Evolutionary conservation across 441 rosid genomes (phyloP), one percentile per base, ranked within the genome.

Genomic region (Metrosideros polymorpha): DNA sequence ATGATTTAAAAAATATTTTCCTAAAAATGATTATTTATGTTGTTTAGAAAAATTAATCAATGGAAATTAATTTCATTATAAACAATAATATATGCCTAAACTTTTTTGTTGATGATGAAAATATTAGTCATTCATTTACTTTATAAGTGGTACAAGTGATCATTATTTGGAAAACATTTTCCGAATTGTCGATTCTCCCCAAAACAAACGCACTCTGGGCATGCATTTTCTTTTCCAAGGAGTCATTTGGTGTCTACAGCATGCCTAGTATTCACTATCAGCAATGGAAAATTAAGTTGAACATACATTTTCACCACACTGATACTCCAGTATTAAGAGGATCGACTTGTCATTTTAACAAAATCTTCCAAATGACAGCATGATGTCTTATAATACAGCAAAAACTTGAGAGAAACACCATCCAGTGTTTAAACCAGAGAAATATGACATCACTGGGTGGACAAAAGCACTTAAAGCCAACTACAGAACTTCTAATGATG

Each of bases 401-500:
- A 75, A 17, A 24, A 75, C 49, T 39, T 39, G 82, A 10, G n/a
- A 71, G n/a, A 71, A 35, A 71, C 49, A 71, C 82, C 49, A 24
- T 39, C 49, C 82, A 71, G 49, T 42, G 17, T 71, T 71, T 39
- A 71, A 24, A 39, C 29, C n/a, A 24, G 29, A 75, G 9, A 71
- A 75, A 75, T 71, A 71, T 71, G 49, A 71, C 49, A 71, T 39
- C 6, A 12, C 45, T 22, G 14, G 7, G 13, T 35, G 8, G 45
- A 66, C 27, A 22, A 66, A 66, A 35, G 19, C 77, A 35, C 79
- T 35, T 5, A 0, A 39, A 71, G 49, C 49, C 47, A 75, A 75
- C 49, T 6, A 71, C 82, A 75, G 24, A 75, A 75, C 17, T 75
- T 66, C 77, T 39, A 71, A 75, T 39, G 82, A 75, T 75, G 82